phyloP scores from a whole-genome alignment of 225 moss, liverwort and hornwort genomes.

The Asterella californica region DNA sequence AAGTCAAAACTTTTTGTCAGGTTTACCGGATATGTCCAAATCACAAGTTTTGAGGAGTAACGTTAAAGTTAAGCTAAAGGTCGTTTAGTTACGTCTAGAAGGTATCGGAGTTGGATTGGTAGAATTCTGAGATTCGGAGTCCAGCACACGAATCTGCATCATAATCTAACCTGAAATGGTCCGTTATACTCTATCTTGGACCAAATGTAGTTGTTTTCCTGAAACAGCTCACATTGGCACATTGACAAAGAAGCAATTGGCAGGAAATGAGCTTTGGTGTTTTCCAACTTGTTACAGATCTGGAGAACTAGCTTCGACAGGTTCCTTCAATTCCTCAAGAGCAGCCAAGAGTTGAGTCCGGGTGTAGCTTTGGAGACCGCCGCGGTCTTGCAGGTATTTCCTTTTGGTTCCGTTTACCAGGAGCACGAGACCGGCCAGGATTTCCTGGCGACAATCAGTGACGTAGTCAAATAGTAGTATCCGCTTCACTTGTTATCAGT shows the following conservation, averaged over 20 bases:
- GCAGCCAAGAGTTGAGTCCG: conserved; percentile 91
- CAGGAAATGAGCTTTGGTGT: not conserved
- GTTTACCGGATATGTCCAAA: not conserved
- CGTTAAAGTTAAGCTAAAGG: not conserved
- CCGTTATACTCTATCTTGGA: not conserved
- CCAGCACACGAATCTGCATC: not conserved
- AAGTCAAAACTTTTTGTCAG: too few relatives aligned
- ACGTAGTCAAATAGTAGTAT: not conserved
- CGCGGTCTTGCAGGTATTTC: conserved; percentile 79
- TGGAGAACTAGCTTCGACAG: conserved; percentile 95
- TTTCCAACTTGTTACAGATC: conserved; percentile 45
- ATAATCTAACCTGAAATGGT: not conserved
- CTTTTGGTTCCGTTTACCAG: not conserved
- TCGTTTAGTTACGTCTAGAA: not conserved
- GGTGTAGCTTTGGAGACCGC: conserved; percentile 95
- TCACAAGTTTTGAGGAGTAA: not conserved
- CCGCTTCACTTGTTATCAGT: not conserved
- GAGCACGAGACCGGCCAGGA: not conserved
- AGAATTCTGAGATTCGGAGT: not conserved
- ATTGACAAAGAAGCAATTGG: not conserved
- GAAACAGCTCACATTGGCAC: not conserved
- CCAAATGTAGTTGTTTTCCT: not conserved
- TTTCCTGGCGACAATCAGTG: not conserved
- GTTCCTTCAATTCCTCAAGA: conserved; percentile 85
- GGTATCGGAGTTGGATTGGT: not conserved